phyloP scores from a whole-genome alignment of 2,329 filamentous ascomycete species.

The Verticillium dahliae region DNA sequence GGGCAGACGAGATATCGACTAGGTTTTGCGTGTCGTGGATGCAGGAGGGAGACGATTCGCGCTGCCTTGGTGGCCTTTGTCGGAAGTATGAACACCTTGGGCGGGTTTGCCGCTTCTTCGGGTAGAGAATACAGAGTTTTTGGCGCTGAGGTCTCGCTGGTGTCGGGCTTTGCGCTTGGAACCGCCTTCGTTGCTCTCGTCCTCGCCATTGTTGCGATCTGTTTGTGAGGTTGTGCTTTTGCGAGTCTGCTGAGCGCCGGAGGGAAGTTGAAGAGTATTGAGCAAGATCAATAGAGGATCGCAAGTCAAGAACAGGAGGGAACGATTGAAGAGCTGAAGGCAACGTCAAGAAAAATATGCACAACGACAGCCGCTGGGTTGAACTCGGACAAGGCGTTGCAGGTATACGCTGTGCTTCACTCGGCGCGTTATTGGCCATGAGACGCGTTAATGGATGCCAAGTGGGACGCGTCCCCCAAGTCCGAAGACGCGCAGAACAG shows the following conservation, averaged over 20 bases:
- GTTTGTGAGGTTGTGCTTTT: background rate
- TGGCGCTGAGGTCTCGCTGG: slow-evolving; percentile 17
- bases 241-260: background rate
- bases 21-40: slow-evolving; percentile 49
- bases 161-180: slow-evolving; percentile 23
- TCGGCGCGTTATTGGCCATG: background rate
- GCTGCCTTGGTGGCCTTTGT: slow-evolving; percentile 44
- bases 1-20: slow-evolving; percentile 58
- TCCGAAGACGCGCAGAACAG: background rate
- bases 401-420: background rate
- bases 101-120: slow-evolving; percentile 32
- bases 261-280: no score
- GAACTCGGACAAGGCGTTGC: no score
- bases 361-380: no score
- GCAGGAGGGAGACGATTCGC: slow-evolving; percentile 52
- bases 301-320: background rate
- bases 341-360: background rate
- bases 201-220: slow-evolving; percentile 34
- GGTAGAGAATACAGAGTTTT: slow-evolving; percentile 32
- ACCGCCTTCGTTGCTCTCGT: slow-evolving; percentile 37
- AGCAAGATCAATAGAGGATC: background rate
- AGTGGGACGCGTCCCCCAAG: background rate
- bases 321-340: background rate
- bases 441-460: background rate
- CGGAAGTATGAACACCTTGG: slow-evolving; percentile 56